Evolutionary conservation across 1,284 basidiomycete genomes (phyloP).

Genomic region (Pyrrhoderma noxium): DNA sequence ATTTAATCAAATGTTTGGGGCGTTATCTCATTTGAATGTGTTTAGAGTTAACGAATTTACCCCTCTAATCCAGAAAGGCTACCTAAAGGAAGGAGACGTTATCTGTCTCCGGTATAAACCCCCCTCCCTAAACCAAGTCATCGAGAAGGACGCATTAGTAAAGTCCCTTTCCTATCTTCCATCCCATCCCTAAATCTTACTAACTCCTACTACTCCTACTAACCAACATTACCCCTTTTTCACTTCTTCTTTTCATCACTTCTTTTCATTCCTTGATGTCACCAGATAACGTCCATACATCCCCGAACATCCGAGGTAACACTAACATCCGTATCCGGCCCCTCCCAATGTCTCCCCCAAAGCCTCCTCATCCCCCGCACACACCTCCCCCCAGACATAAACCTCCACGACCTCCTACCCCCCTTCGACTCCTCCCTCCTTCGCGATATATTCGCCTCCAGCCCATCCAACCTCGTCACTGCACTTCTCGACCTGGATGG

Average conservation of each 20-base stretch:
- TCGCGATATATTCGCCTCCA: slow-evolving; percentile 8
- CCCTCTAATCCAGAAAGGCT: slow-evolving; percentile 28
- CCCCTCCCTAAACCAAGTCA: slow-evolving; percentile 26
- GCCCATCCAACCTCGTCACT: slow-evolving; percentile 1
- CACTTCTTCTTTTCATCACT: too few relatives aligned
- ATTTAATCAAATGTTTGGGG: too few relatives aligned
- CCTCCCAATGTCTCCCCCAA: slow-evolving; percentile 31
- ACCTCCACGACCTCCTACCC: too few relatives aligned
- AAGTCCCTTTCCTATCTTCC: slow-evolving; percentile 1
- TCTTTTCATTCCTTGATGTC: too few relatives aligned
- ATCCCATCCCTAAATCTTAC: too few relatives aligned
- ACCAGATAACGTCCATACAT: slow-evolving; percentile 39
- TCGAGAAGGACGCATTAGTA: slow-evolving; percentile 52
- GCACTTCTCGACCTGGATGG: slow-evolving; percentile 14
- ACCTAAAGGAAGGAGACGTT: slow-evolving; percentile 45
- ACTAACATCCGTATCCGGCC: slow-evolving; percentile 35
- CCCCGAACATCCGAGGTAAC: slow-evolving; percentile 34
- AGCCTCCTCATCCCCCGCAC: slow-evolving; percentile 28
- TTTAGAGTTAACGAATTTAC: slow-evolving; percentile 29
- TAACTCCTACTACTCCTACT: too few relatives aligned
- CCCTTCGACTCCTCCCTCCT: too few relatives aligned
- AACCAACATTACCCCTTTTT: too few relatives aligned
- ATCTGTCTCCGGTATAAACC: slow-evolving; percentile 45
- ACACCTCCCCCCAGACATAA: not conserved
- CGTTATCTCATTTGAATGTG: too few relatives aligned